Evolutionary conservation across 257 asterid species (phyloP).

Genomic region (Capsicum baccatum): DNA sequence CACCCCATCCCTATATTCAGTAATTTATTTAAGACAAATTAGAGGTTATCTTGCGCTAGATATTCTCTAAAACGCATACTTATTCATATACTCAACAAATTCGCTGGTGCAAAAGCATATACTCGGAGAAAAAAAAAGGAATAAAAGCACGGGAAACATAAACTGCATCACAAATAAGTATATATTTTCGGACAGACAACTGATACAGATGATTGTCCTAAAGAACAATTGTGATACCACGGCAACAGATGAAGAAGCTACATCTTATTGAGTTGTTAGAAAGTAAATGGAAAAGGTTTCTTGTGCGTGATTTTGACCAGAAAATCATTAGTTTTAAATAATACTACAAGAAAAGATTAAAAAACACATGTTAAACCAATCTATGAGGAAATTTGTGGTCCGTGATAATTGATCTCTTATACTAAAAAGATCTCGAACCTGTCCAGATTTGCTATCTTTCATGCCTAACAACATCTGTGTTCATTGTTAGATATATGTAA

Average conservation of each 20-base stretch:
- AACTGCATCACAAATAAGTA: neutral
- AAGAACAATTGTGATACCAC: neutral
- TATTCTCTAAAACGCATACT: neutral
- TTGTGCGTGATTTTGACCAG: neutral
- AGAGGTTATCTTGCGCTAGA: neutral
- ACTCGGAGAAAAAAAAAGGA: neutral
- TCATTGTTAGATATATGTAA: neutral
- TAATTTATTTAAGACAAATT: neutral
- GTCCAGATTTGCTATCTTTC: neutral
- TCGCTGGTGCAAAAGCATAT: neutral
- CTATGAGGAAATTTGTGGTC: neutral
- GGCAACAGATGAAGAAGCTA: neutral
- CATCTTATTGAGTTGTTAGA: conserved; percentile 8
- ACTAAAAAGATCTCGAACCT: neutral
- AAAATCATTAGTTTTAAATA: neutral
- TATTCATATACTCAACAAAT: neutral
- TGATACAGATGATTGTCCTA: neutral
- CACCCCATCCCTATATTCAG: neutral
- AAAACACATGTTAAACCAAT: neutral
- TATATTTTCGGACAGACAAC: neutral
- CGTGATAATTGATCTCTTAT: conserved; percentile 5
- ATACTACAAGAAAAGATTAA: neutral
- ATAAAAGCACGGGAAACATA: neutral
- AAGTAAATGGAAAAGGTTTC: neutral
- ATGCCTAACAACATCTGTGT: conserved; percentile 1